Percentiles rank a stretch among this genome's conserved stretches.
phyloP scores from a whole-genome alignment of 148 eudicot genomes.

The Persicaria maculosa region DNA sequence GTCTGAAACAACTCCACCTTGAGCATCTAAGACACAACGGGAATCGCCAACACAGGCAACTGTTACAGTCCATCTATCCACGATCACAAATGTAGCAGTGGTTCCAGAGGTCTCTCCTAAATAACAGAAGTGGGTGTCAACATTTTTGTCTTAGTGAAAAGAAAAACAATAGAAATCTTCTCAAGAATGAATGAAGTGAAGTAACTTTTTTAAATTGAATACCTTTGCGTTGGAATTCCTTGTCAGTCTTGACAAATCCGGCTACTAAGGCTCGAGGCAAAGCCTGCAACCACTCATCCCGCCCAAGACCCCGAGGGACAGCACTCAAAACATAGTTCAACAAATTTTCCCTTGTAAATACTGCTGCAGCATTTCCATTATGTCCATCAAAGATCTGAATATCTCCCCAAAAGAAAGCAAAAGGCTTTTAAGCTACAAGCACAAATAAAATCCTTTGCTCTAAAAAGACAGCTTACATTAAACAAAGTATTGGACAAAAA shows the following conservation, averaged over 20 bases:
- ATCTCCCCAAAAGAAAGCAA: not conserved
- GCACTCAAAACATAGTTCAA: constrained; percentile 67
- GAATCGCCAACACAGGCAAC: constrained; percentile 94
- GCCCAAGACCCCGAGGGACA: constrained; percentile 68
- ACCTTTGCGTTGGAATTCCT: constrained; percentile 83
- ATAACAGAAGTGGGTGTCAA: not conserved
- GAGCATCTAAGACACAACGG: constrained; percentile 79
- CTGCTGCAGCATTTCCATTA: constrained; percentile 92
- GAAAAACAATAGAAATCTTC: not conserved
- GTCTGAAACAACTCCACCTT: constrained; percentile 50
- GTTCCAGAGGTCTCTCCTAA: constrained; percentile 91
- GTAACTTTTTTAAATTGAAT: not conserved
- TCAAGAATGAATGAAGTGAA: not conserved
- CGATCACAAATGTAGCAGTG: constrained; percentile 75
- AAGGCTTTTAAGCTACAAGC: no score
- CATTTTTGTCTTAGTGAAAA: not conserved
- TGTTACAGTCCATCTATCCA: constrained; percentile 83
- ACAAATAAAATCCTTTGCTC: not conserved
- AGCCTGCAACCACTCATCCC: constrained; percentile 85
- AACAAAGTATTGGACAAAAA: not conserved
- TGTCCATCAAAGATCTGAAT: constrained; percentile 94
- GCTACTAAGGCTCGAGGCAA: constrained; percentile 94
- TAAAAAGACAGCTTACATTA: not conserved
- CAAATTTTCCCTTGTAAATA: constrained; percentile 75
- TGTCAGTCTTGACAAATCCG: constrained; percentile 93